Conservation (phyloP, 352 stramenopile genomes). For the Phytophthora brassicae region DNA sequence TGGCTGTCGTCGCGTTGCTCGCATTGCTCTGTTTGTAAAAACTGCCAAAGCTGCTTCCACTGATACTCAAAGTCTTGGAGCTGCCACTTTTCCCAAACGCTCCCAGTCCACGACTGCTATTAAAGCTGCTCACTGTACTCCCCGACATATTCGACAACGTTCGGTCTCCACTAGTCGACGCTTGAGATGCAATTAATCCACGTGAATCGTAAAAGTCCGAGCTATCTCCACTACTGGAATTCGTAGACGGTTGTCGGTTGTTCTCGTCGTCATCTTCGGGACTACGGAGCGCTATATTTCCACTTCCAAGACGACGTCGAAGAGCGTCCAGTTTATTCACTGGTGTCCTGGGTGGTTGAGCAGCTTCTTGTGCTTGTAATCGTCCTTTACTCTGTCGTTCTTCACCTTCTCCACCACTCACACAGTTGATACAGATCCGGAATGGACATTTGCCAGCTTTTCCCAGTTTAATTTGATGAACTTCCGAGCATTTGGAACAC, state of each 20-base stretch:
- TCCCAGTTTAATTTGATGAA: constrained; percentile 61
- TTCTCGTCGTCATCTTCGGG: constrained; percentile 35
- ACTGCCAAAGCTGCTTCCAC: constrained; percentile 32
- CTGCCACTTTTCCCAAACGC: constrained; percentile 33
- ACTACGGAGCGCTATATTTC: constrained; percentile 2
- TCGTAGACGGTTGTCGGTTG: constrained; percentile 27
- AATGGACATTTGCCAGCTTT: constrained; percentile 57
- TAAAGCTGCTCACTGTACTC: constrained; percentile 34
- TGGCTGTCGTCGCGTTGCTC: constrained; percentile 34
- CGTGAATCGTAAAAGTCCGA: constrained; percentile 44
- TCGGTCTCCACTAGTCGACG: constrained; percentile 13
- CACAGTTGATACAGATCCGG: constrained; percentile 62
- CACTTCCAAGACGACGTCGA: constrained; percentile 27
- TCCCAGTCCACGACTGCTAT: constrained; percentile 31
- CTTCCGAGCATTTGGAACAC: constrained; percentile 70
- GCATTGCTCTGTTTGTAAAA: constrained; percentile 45
- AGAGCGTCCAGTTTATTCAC: constrained; percentile 24
- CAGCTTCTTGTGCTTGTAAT: constrained; percentile 10
- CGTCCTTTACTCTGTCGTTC: constrained; percentile 22
- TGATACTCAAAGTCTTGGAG: constrained; percentile 43
- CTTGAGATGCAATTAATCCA: constrained; percentile 28
- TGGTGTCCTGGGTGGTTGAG: constrained; percentile 21
- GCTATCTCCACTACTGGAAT: constrained; percentile 41
- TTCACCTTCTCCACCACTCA: constrained; percentile 34
- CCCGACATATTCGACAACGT: constrained; percentile 33